Evolutionary conservation across 176 grass and related monocot species (phyloP).

Genomic region (Raddia distichophylla): DNA sequence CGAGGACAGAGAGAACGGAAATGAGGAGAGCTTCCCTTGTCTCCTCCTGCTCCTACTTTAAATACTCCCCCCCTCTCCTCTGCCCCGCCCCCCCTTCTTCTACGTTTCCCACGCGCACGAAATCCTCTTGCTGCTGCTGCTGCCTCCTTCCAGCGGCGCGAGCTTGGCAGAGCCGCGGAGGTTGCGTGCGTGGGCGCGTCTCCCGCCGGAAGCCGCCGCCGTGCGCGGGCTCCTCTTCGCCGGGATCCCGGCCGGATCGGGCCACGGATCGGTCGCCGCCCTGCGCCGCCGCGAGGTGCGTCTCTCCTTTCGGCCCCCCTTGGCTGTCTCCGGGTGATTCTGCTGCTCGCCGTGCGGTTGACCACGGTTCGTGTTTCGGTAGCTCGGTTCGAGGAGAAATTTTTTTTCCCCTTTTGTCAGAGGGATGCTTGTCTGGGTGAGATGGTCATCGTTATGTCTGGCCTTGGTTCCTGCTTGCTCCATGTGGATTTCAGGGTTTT

Average conservation of each 20-base stretch:
- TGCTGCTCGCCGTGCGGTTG: not conserved
- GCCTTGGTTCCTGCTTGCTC: not conserved
- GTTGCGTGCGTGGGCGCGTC: not conserved
- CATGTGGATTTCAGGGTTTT: too few relatives aligned
- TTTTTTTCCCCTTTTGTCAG: not conserved
- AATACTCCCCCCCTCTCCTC: not conserved
- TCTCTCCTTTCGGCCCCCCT: not conserved
- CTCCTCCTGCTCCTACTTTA: not conserved
- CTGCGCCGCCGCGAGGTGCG: not conserved
- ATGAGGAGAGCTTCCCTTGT: too few relatives aligned
- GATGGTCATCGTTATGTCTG: not conserved
- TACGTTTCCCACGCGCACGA: conserved; percentile 13
- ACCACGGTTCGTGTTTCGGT: not conserved
- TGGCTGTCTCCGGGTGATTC: not conserved
- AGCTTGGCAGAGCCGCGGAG: not conserved
- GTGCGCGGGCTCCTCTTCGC: not conserved
- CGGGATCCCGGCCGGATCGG: not conserved
- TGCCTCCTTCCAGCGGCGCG: not conserved
- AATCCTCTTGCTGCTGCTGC: not conserved
- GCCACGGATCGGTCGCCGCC: conserved; percentile 1
- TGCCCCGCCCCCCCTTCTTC: too few relatives aligned
- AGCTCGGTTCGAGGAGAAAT: not conserved
- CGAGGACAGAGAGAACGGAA: too few relatives aligned
- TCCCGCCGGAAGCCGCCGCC: conserved; percentile 16
- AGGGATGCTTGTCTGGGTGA: not conserved